Percentiles rank a stretch among this genome's conserved stretches.
phyloP scores from a whole-genome alignment of 352 stramenopile species.

The Pythium periplocum region DNA sequence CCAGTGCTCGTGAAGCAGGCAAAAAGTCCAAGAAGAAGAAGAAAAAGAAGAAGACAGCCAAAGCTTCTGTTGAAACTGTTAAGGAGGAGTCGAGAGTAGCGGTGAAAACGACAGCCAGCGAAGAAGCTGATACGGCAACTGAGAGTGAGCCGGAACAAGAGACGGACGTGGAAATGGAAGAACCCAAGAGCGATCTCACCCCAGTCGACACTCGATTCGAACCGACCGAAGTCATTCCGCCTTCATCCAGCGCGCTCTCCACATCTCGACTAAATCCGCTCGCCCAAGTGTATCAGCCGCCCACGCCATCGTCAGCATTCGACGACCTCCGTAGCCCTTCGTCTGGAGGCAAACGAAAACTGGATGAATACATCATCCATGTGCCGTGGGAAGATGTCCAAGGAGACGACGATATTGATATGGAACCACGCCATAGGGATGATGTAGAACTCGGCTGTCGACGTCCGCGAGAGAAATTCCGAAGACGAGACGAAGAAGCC shows the following conservation, averaged over 20 bases:
- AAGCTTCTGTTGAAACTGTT: neutral
- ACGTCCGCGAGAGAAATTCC: conserved; percentile 17
- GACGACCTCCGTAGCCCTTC: conserved; percentile 1
- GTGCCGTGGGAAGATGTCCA: conserved; percentile 21
- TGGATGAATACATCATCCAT: conserved; percentile 65
- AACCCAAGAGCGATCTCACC: conserved; percentile 16
- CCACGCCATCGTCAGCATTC: conserved; percentile 3
- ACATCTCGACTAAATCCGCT: conserved; percentile 48
- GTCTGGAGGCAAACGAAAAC: conserved; percentile 51
- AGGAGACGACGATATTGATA: neutral
- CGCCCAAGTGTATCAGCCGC: conserved; percentile 47
- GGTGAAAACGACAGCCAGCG: neutral
- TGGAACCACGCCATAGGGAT: neutral
- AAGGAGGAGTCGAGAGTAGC: neutral
- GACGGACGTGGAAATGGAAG: conserved; percentile 5
- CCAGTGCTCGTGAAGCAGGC: neutral
- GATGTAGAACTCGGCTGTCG: conserved; percentile 11
- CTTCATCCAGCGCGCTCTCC: neutral
- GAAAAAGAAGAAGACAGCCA: conserved; percentile 28
- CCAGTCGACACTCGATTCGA: neutral
- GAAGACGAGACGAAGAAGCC: conserved; percentile 36
- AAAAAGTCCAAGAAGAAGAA: conserved; percentile 16
- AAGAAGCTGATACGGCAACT: neutral
- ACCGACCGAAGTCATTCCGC: no score
- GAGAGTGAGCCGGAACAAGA: conserved; percentile 14